A percentile compares a stretch with the other conserved stretches of the same genome.
Evolutionary conservation across 495 filamentous ascomycete species (phyloP).

Genomic region (Aspergillus taichungensis): DNA sequence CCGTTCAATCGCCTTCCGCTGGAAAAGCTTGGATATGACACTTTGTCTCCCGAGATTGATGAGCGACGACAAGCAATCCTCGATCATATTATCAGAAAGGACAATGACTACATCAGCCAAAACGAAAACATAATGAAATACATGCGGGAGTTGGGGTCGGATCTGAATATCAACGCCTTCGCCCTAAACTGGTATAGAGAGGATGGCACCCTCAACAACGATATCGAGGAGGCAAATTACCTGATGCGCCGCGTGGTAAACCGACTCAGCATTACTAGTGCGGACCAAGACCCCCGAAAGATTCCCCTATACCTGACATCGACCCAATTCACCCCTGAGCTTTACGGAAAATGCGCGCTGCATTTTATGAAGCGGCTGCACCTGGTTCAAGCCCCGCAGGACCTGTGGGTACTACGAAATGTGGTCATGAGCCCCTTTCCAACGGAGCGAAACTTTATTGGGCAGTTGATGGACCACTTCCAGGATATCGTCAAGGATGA

Average conservation of each 20-base stretch:
- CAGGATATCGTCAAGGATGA: conserved; percentile 21
- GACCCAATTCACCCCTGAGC: conserved; percentile 24
- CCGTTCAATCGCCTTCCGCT: conserved; percentile 36
- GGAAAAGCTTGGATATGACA: conserved; percentile 15
- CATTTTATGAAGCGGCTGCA: conserved; percentile 32
- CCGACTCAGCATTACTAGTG: conserved; percentile 26
- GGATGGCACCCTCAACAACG: conserved; percentile 29
- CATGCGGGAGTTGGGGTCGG: conserved; percentile 32
- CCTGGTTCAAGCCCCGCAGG: conserved; percentile 13
- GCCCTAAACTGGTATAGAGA: conserved; percentile 30
- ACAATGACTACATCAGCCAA: conserved; percentile 6
- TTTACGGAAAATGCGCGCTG: conserved; percentile 33
- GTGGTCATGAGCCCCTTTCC: conserved; percentile 36
- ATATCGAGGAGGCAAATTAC: conserved; percentile 44
- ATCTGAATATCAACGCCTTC: conserved; percentile 43
- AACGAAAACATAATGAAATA: conserved; percentile 3
- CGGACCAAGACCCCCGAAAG: conserved; percentile 24
- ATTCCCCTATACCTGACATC: conserved; percentile 37
- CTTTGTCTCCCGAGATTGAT: conserved; percentile 23
- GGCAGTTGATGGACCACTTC: conserved; percentile 16
- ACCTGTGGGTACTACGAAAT: conserved; percentile 32
- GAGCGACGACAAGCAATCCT: conserved; percentile 27
- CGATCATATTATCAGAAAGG: conserved; percentile 20
- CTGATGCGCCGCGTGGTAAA: conserved; percentile 36
- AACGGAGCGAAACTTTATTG: conserved; percentile 25